These are phyloP conservation scores for Wallemia hederae DNA, from an alignment of 1,284 basidiomycete genomes.

Conservation along the genomic window DNA sequence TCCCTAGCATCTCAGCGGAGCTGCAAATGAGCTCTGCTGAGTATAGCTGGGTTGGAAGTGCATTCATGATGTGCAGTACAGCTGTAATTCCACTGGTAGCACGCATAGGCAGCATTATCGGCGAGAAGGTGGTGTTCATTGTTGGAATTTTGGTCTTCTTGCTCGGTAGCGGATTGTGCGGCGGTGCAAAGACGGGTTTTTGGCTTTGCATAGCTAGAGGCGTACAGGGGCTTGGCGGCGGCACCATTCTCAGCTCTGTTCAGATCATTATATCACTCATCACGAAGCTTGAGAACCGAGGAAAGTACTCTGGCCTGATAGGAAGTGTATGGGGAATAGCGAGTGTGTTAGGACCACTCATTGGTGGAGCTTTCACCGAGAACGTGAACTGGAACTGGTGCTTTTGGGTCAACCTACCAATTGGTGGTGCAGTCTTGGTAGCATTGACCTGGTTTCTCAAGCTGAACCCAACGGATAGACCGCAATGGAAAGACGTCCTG, in stretches of 20 bases:
- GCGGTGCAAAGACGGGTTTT: background rate
- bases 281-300: background rate
- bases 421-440: background rate
- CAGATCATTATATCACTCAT: background rate
- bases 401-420: background rate
- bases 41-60: background rate
- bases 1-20: background rate
- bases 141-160: background rate
- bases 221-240: background rate
- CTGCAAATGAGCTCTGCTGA: background rate
- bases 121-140: background rate
- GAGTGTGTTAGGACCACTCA: background rate
- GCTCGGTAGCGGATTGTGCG: background rate
- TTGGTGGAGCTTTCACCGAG: background rate
- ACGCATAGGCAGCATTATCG: background rate
- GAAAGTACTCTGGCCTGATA: background rate
- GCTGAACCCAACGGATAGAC: background rate
- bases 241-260: background rate
- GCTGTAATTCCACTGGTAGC: background rate
- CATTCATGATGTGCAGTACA: background rate
- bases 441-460: background rate
- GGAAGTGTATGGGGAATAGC: background rate
- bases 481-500: background rate
- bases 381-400: background rate
- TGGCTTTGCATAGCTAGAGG: background rate